Percentiles rank a stretch among this genome's conserved stretches.
phyloP scores from a whole-genome alignment of 371 early-diverging fungal genomes.

The Chytridium lagenaria region DNA sequence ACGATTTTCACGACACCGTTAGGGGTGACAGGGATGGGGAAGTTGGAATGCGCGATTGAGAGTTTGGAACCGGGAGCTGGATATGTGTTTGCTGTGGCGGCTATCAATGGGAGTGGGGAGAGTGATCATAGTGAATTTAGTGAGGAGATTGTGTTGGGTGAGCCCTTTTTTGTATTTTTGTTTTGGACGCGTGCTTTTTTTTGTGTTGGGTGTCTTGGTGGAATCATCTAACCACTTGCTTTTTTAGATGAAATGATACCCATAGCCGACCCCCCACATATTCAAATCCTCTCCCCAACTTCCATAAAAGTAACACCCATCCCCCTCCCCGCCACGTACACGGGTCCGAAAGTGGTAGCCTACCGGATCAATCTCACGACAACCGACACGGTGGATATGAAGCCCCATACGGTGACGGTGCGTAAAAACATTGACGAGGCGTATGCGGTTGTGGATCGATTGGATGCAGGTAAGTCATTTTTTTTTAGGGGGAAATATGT shows the following conservation, averaged over 20 bases:
- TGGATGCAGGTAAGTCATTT: conserved; percentile 15
- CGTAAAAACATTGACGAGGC: conserved; percentile 1
- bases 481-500: neutral
- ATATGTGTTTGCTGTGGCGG: conserved; percentile 41
- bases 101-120: conserved; percentile 36
- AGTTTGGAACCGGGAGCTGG: conserved; percentile 33
- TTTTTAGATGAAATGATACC: conserved; percentile 39
- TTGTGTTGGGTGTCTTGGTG: neutral
- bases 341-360: conserved; percentile 11
- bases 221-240: neutral
- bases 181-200: neutral
- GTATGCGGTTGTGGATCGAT: conserved; percentile 7
- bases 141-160: conserved; percentile 44
- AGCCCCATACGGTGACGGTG: neutral
- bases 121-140: conserved; percentile 45
- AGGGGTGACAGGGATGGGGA: conserved; percentile 6
- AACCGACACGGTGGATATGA: neutral
- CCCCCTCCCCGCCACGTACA: neutral
- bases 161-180: neutral
- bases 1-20: conserved; percentile 21
- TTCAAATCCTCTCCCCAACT: conserved; percentile 30
- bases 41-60: conserved; percentile 33
- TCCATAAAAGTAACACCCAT: conserved; percentile 10
- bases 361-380: neutral
- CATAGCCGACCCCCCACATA: conserved; percentile 20